These are phyloP conservation scores for Tetradesmus lagerheimii DNA, from an alignment of 139 green algal genomes.

Conservation along the genomic window DNA sequence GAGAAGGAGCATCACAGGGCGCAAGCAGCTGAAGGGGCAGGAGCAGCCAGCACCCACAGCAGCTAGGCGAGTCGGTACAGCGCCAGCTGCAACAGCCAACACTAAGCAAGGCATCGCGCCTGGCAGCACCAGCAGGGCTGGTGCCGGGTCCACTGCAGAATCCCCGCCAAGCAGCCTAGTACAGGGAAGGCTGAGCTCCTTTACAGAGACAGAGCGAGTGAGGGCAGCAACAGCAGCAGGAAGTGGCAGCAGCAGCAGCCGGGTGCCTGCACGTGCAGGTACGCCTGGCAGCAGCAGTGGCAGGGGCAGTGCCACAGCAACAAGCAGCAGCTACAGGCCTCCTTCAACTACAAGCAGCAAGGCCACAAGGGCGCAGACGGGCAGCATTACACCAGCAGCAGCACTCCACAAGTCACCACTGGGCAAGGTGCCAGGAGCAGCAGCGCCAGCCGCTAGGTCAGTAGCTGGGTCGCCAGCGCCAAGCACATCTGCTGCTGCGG, in stretches of 20 bases:
- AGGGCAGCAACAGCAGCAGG: neutral
- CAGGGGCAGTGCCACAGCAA: neutral
- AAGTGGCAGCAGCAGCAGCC: neutral
- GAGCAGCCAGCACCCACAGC: neutral
- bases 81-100: neutral
- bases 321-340: constrained; percentile 3
- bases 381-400: neutral
- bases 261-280: neutral
- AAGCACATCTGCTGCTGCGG: neutral
- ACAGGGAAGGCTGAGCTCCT: neutral
- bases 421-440: neutral
- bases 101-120: neutral
- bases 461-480: neutral
- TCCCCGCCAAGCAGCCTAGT: neutral
- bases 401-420: neutral
- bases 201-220: neutral
- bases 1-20: constrained; percentile 3
- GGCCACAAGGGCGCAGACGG: neutral
- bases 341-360: neutral
- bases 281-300: neutral
- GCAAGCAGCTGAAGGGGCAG: neutral
- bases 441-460: neutral
- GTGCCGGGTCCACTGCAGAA: neutral
- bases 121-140: constrained; percentile 5
- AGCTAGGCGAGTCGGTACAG: neutral